A percentile compares a stretch with the other conserved stretches of the same genome.
phyloP scores from a whole-genome alignment of 345 rosid species.

The Linum usitatissimum region DNA sequence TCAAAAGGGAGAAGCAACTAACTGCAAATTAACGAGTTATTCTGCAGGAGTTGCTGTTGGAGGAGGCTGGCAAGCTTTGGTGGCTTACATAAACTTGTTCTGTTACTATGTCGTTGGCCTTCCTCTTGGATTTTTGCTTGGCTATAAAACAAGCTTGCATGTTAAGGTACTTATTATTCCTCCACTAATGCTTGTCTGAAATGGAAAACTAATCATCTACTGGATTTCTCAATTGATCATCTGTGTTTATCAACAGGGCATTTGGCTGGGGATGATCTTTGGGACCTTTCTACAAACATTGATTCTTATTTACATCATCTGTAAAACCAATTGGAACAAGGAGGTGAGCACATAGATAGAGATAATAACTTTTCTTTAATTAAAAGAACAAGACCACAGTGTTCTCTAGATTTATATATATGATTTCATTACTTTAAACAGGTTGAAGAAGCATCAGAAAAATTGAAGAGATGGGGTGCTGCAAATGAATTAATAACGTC shows the following conservation, averaged over 20 bases:
- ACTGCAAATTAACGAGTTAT: too few species aligned
- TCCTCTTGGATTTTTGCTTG: constrained; percentile 74
- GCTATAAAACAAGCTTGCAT: constrained; percentile 51
- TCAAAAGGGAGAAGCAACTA: too few species aligned
- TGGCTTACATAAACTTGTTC: constrained; percentile 78
- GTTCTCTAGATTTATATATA: neutral
- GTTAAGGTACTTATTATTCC: constrained; percentile 45
- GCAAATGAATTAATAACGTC: neutral
- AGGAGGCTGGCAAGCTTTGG: constrained; percentile 94
- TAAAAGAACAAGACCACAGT: neutral
- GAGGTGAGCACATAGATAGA: constrained; percentile 33
- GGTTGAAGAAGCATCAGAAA: constrained; percentile 72
- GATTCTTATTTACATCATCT: constrained; percentile 45
- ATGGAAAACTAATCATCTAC: too few species aligned
- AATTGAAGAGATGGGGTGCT: constrained; percentile 48
- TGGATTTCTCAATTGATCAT: neutral
- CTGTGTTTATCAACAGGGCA: constrained; percentile 39
- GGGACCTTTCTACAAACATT: constrained; percentile 80
- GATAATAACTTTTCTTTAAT: neutral
- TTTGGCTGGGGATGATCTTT: constrained; percentile 89
- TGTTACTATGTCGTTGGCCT: constrained; percentile 63
- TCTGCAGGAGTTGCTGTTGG: constrained; percentile 79
- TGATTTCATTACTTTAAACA: constrained; percentile 9
- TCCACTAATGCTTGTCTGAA: too few species aligned
- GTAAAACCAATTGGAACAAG: constrained; percentile 72